Percentiles rank a stretch among this genome's conserved stretches.
These are phyloP conservation scores for Cunninghamia lanceolata DNA, from an alignment of 75 land plant species.

Conservation along the genomic window DNA sequence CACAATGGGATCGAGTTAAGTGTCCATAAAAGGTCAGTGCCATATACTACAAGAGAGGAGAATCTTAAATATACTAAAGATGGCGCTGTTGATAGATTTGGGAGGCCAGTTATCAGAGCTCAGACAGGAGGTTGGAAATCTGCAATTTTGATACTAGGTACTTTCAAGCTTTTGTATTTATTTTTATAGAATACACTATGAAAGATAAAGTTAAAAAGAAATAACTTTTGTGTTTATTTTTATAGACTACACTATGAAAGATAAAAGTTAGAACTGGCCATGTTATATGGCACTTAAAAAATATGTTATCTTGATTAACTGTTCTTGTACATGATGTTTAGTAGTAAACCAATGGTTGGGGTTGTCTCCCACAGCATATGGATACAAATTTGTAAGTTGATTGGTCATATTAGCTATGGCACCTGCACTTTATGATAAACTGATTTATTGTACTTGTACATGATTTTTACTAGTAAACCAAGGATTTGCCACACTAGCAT, in stretches of 20 bases:
- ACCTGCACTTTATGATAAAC: neutral
- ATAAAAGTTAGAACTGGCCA: too few relatives aligned
- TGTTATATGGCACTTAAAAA: too few relatives aligned
- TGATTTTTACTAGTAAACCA: conserved; percentile 47
- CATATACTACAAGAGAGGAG: neutral
- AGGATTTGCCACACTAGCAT: conserved; percentile 65
- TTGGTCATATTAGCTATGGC: neutral
- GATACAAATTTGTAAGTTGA: too few relatives aligned
- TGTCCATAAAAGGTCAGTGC: too few relatives aligned
- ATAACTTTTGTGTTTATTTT: too few relatives aligned
- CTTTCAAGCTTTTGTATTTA: too few relatives aligned
- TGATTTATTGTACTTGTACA: neutral
- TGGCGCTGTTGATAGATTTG: conserved; percentile 30
- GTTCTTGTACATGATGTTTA: too few relatives aligned
- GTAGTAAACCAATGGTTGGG: neutral
- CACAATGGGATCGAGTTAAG: too few relatives aligned
- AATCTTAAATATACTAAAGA: conserved; percentile 7
- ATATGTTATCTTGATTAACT: too few relatives aligned
- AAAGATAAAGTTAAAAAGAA: too few relatives aligned
- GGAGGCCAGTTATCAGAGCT: conserved; percentile 22
- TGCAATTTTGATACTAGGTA: conserved; percentile 30
- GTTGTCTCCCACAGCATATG: neutral
- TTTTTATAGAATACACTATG: too few relatives aligned
- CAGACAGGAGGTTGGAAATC: conserved; percentile 44
- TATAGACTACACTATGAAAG: too few relatives aligned